Percentiles rank a stretch among this genome's conserved stretches.
Conservation (phyloP, 179 eudicot genomes). For the Beta lomatogona region DNA sequence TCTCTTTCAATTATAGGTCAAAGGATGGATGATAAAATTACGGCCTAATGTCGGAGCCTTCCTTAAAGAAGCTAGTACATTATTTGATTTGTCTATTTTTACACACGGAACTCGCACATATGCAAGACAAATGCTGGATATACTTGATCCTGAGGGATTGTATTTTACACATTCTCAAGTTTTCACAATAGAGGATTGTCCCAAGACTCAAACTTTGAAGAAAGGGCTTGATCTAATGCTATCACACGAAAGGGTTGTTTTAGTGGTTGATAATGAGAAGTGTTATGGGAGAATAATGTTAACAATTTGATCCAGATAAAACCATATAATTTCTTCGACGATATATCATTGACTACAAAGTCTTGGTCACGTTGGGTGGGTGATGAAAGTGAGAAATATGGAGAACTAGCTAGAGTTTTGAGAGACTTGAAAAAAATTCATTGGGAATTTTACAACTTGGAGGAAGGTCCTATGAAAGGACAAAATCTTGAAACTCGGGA, state of each 20-base stretch:
- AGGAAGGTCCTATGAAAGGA: neutral
- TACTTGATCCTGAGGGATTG: conserved; percentile 5
- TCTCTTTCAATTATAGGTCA: neutral
- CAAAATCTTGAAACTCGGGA: conserved; percentile 1
- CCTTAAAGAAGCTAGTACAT: neutral
- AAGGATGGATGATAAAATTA: neutral
- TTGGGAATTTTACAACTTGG: neutral
- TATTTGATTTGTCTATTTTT: conserved; percentile 10
- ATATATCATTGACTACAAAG: neutral
- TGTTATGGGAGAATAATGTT: neutral
- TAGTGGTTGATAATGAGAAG: neutral
- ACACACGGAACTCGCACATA: neutral
- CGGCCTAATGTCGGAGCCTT: conserved; percentile 8
- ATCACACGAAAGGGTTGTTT: neutral
- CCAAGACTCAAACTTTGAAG: neutral
- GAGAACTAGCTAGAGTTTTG: conserved; percentile 13
- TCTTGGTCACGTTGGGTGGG: neutral
- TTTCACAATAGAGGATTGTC: neutral
- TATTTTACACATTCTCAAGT: neutral
- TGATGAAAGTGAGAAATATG: conserved; percentile 11
- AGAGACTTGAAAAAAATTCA: conserved; percentile 16
- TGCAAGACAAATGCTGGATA: neutral
- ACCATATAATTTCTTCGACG: conserved; percentile 5
- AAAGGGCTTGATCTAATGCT: conserved; percentile 1
- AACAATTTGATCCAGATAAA: conserved; percentile 9